These are phyloP conservation scores for Mycena latifolia DNA, from an alignment of 768 basidiomycete genomes.

Conservation along the genomic window DNA sequence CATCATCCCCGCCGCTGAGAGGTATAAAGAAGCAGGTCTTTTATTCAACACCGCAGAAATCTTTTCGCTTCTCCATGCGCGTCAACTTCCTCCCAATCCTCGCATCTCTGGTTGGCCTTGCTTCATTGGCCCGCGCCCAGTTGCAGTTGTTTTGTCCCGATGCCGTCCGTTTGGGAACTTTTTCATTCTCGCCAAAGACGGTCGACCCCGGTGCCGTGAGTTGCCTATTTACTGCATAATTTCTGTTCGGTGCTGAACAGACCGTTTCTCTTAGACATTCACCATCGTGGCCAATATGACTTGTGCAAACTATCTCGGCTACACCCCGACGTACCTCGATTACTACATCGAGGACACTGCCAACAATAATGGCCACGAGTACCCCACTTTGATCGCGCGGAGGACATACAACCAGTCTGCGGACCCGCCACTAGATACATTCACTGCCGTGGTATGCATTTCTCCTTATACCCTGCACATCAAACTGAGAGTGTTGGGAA, in stretches of 20 bases:
- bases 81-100: constrained; percentile 10
- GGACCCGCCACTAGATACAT: constrained; percentile 7
- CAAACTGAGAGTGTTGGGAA: not conserved
- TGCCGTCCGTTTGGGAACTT: constrained; percentile 11
- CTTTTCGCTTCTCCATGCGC: constrained; percentile 2
- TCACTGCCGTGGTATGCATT: constrained; percentile 18
- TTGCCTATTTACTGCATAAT: not conserved
- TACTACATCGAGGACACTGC: constrained; percentile 18
- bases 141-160: constrained; percentile 18
- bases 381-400: constrained; percentile 12
- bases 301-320: constrained; percentile 22
- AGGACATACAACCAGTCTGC: constrained; percentile 14
- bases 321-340: constrained; percentile 24
- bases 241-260: constrained; percentile 3
- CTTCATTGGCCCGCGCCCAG: constrained; percentile 15
- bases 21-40: constrained; percentile 20
- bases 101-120: not conserved
- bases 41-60: constrained; percentile 3
- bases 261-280: constrained; percentile 13
- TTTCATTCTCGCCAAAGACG: constrained; percentile 7
- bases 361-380: constrained; percentile 18
- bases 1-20: constrained; percentile 7
- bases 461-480: not conserved
- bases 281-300: constrained; percentile 16
- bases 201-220: constrained; percentile 15